phyloP scores from a whole-genome alignment of 768 basidiomycete genomes.

The Boletus patriciae region DNA sequence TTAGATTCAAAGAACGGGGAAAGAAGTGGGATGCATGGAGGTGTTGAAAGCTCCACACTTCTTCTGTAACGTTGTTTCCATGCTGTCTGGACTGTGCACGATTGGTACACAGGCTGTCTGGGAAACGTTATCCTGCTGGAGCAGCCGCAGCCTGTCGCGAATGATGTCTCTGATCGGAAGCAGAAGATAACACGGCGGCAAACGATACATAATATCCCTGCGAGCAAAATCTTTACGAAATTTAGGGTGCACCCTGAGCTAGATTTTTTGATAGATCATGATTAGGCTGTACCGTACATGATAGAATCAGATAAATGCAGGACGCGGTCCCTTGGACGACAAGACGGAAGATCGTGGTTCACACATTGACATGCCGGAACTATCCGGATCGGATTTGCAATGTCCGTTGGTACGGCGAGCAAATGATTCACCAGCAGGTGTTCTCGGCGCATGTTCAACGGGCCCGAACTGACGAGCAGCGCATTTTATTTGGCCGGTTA shows the following conservation, averaged over 20 bases:
- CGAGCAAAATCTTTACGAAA: constrained; percentile 21
- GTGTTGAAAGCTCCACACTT: constrained; percentile 16
- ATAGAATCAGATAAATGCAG: constrained; percentile 15
- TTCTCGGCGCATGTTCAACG: constrained; percentile 10
- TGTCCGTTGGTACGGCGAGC: neutral
- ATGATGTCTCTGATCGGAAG: constrained; percentile 26
- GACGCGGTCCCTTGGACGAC: constrained; percentile 10
- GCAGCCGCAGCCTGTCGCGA: constrained; percentile 2
- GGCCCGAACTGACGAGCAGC: constrained; percentile 21
- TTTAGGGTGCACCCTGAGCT: constrained; percentile 36
- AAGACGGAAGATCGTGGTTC: constrained; percentile 6
- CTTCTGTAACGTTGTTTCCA: constrained; percentile 27
- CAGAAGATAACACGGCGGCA: constrained; percentile 22
- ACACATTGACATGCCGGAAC: constrained; percentile 22
- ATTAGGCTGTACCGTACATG: constrained; percentile 5
- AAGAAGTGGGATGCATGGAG: constrained; percentile 3
- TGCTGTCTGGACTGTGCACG: constrained; percentile 14
- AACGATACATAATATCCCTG: constrained; percentile 33
- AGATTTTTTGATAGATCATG: constrained; percentile 16
- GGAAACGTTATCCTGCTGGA: constrained; percentile 21
- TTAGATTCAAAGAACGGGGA: neutral
- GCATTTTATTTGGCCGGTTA: neutral
- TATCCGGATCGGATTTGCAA: constrained; percentile 21
- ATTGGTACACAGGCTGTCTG: constrained; percentile 14
- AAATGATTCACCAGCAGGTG: neutral